A percentile compares a stretch with the other conserved stretches of the same genome.
Conservation (phyloP, 176 grass and related monocot genomes). For the Musa itinerans region DNA sequence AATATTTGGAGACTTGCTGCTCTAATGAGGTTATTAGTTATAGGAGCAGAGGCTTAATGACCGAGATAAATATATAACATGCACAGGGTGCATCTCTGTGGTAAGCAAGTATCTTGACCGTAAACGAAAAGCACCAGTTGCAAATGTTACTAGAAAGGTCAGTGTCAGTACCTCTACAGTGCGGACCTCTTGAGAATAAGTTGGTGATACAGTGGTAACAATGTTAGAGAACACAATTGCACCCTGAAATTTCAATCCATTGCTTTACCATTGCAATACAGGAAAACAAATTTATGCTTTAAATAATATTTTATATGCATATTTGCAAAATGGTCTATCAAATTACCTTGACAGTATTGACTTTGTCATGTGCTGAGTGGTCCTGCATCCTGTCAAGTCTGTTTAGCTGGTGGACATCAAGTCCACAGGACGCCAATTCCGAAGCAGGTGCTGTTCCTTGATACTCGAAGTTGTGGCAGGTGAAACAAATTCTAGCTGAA, state of each 20-base stretch:
- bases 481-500: constrained; percentile 93
- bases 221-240: constrained; percentile 96
- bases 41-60: background rate
- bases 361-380: constrained; percentile 61
- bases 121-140: constrained; percentile 2
- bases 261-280: background rate
- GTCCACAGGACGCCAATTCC: constrained; percentile 72
- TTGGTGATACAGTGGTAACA: constrained; percentile 94
- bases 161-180: constrained; percentile 60
- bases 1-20: background rate
- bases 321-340: constrained; percentile 13
- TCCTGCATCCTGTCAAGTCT: constrained; percentile 84
- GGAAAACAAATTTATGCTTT: background rate
- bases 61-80: background rate
- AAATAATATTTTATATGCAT: background rate
- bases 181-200: constrained; percentile 87
- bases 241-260: constrained; percentile 38
- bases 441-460: constrained; percentile 70
- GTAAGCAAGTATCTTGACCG: background rate
- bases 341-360: constrained; percentile 88
- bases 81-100: background rate
- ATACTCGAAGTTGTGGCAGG: constrained; percentile 97
- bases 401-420: constrained; percentile 79
- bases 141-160: background rate
- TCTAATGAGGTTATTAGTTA: background rate